Conservation (phyloP, 1,139 yeast species). For the Sugiyamaella japonica region DNA sequence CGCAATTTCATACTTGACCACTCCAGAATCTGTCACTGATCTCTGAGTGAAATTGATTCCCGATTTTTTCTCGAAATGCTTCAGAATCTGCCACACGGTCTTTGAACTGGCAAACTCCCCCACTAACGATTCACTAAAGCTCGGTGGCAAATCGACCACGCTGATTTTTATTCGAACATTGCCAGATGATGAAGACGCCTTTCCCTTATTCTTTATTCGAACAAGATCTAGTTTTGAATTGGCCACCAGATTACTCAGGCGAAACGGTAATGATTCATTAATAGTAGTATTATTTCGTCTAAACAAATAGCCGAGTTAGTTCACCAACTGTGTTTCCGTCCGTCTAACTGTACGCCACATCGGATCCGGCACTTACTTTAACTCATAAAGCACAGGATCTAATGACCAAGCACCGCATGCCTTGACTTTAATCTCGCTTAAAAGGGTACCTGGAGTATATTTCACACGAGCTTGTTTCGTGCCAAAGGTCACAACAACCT, state of each 20-base stretch:
- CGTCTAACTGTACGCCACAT: neutral
- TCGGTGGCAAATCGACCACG: conserved; percentile 33
- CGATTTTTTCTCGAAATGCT: conserved; percentile 31
- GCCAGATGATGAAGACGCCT: conserved; percentile 14
- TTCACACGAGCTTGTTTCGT: conserved; percentile 31
- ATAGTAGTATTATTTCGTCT: conserved; percentile 24
- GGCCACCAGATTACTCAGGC: conserved; percentile 33
- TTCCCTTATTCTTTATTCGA: conserved; percentile 21
- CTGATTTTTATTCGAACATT: conserved; percentile 30
- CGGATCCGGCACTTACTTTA: conserved; percentile 28
- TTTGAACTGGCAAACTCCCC: conserved; percentile 29
- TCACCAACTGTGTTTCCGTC: too few species aligned
- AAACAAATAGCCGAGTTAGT: neutral
- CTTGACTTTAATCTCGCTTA: conserved; percentile 32
- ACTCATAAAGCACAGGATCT: conserved; percentile 28
- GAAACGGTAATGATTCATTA: conserved; percentile 32
- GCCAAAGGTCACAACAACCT: conserved; percentile 26
- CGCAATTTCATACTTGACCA: conserved; percentile 31
- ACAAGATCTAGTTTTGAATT: conserved; percentile 36
- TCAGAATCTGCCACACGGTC: conserved; percentile 32
- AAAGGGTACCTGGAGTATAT: conserved; percentile 31
- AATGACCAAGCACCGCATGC: conserved; percentile 31
- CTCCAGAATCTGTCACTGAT: conserved; percentile 18
- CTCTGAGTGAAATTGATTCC: conserved; percentile 35
- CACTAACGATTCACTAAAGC: conserved; percentile 28